A percentile compares a stretch with the other conserved stretches of the same genome.
Evolutionary conservation across 192 early-diverging fungal genomes (phyloP).

Genomic region (Backusella sp.): DNA sequence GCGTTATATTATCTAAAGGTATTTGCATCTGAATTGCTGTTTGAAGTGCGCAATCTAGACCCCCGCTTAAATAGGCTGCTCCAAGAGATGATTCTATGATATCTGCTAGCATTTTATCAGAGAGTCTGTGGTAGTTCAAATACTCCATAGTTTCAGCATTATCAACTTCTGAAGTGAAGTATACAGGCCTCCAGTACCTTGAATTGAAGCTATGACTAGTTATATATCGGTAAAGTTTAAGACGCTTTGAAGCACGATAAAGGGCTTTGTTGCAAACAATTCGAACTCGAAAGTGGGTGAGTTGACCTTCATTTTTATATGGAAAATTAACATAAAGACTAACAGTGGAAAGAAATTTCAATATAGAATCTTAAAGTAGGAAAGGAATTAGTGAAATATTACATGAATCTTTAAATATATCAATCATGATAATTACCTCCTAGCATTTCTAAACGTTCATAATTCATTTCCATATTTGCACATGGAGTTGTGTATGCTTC

Average conservation of each 20-base stretch:
- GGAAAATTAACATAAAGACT: slow-evolving; percentile 78
- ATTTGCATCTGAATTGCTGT: slow-evolving; percentile 55
- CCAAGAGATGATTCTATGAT: slow-evolving; percentile 82
- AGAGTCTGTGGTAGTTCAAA: slow-evolving; percentile 46
- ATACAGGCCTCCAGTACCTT: slow-evolving; percentile 49
- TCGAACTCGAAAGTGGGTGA: slow-evolving; percentile 59
- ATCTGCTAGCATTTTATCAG: slow-evolving; percentile 85
- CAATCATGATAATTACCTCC: slow-evolving; percentile 45
- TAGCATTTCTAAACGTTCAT: slow-evolving; percentile 86
- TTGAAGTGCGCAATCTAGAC: slow-evolving; percentile 46
- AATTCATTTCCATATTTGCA: slow-evolving; percentile 63
- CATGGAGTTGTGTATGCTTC: slow-evolving; percentile 75
- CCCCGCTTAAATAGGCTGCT: slow-evolving; percentile 63
- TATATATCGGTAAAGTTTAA: slow-evolving; percentile 59
- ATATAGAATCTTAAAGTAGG: slow-evolving; percentile 58
- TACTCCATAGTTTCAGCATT: slow-evolving; percentile 15
- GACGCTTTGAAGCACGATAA: slow-evolving; percentile 48
- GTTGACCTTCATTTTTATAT: slow-evolving; percentile 72
- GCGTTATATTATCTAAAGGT: slow-evolving; percentile 47
- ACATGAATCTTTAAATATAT: background rate
- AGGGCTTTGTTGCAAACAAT: slow-evolving; percentile 78
- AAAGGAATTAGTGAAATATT: background rate
- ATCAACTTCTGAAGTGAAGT: slow-evolving; percentile 32
- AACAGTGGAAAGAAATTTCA: slow-evolving; percentile 73
- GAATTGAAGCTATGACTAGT: slow-evolving; percentile 60